Base-by-base conservation (phyloP, 139 green algal genomes). In the Monoraphidium neglectum region DNA sequence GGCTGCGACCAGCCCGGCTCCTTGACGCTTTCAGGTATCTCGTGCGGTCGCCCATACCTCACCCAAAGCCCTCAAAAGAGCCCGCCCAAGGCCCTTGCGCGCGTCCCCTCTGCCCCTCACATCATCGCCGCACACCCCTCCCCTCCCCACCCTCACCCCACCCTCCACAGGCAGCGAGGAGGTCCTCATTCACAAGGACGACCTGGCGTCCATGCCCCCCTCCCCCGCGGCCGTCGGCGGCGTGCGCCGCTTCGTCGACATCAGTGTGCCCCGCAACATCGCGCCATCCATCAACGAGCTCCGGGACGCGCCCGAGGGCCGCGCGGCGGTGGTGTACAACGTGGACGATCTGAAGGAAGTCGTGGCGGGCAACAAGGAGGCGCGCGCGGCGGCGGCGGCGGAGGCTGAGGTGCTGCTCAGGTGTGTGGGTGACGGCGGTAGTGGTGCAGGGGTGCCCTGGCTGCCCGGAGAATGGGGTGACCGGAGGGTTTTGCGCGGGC, bases 261-360 rank as follows among this genome's bases (percentile, higher is more conserved):
- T 99, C 77, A 93, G 87, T 3, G 97, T 99, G 71, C 97, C 97
- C 1, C 88, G 97, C 70, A 99, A 99, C 88, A 94, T 99, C 40
- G 92, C 85, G 0, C 74, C 88, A 37, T 85, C 92, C 70, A 86
- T 99, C 56, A 93, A 84, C 36, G 88, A 94, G 74, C 43, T 51
- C 8, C 8, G 12, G 43, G 43, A 51, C 8, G 43, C 12, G 8
- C 43, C 8, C 8, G 78, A 86, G 38, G 49, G 54, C 6, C 82
- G 87, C n/a, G 57, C 69, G 6, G 81, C 82, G 33, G 85, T 91
- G 54, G 94, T 98, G 46, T 99, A 97, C 92, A 99, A 99, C 85
- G 97, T 99, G 38, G 97, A 99, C 72, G 96, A 99, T 88, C 82
- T 99, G 33, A 97, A 97, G 87, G 97, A 98, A 88, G 95, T 99